Conservation (phyloP, 352 stramenopile species). For the Phytophthora pluvialis region DNA sequence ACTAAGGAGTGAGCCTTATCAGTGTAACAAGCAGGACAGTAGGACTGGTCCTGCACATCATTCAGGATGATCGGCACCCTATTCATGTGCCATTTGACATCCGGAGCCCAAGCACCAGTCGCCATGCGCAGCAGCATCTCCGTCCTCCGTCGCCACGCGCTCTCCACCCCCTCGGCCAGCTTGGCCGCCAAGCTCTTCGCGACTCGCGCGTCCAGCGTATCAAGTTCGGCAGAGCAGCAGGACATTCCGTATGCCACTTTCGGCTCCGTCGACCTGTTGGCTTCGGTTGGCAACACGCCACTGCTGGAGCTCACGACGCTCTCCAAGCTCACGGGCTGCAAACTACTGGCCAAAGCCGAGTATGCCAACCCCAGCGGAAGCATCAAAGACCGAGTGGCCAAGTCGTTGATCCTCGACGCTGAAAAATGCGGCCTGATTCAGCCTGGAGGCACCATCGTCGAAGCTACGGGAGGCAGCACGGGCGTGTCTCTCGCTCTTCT, state of each 20-base stretch:
- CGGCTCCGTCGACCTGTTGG: constrained; percentile 68
- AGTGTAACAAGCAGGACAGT: too few relatives aligned
- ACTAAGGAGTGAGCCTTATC: too few relatives aligned
- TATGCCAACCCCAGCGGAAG: constrained; percentile 93
- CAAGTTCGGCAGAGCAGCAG: constrained; percentile 2
- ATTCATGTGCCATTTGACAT: background rate
- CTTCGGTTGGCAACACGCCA: constrained; percentile 77
- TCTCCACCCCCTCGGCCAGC: background rate
- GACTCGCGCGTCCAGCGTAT: constrained; percentile 12
- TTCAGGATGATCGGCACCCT: constrained; percentile 12
- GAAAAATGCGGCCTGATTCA: constrained; percentile 87
- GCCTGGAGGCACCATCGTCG: constrained; percentile 66
- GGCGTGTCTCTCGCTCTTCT: constrained; percentile 93
- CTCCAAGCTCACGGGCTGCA: constrained; percentile 73
- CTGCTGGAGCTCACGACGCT: constrained; percentile 74
- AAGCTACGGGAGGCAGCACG: constrained; percentile 93
- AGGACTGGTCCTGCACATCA: constrained; percentile 21
- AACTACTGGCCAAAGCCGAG: constrained; percentile 83
- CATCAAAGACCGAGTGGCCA: constrained; percentile 95
- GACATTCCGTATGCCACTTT: constrained; percentile 1
- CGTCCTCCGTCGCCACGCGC: constrained; percentile 6
- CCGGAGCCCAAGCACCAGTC: background rate
- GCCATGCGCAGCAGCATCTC: constrained; percentile 21
- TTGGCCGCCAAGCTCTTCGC: constrained; percentile 5
- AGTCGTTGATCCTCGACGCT: constrained; percentile 93